Conservation (phyloP, 2,329 filamentous ascomycete genomes). For the Aspergillus alliaceus region DNA sequence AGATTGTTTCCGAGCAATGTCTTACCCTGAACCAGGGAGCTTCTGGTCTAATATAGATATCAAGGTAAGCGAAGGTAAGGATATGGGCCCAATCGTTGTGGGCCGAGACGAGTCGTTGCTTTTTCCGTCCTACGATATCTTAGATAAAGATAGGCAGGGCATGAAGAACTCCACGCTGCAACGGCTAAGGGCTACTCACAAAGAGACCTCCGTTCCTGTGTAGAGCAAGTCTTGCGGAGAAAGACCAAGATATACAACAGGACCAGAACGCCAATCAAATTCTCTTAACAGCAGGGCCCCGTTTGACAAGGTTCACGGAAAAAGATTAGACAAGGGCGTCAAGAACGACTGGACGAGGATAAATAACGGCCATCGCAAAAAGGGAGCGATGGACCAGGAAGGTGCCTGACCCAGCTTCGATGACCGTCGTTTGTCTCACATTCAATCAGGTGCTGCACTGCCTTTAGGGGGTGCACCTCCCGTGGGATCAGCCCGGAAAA, state of each 20-base stretch:
- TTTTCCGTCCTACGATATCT: constrained; percentile 11
- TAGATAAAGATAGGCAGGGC: constrained; percentile 7
- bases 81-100: constrained; percentile 11
- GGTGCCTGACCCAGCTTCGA: constrained; percentile 13
- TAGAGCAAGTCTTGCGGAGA: constrained; percentile 13
- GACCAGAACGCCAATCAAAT: constrained; percentile 10
- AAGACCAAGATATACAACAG: constrained; percentile 5
- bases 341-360: constrained; percentile 12
- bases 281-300: constrained; percentile 10
- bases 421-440: constrained; percentile 8
- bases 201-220: constrained; percentile 14
- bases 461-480: constrained; percentile 9
- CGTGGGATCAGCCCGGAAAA: constrained; percentile 15
- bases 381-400: constrained; percentile 12
- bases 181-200: constrained; percentile 12
- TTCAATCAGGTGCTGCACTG: constrained; percentile 2
- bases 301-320: constrained; percentile 12
- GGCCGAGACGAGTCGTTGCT: constrained; percentile 19
- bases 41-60: constrained; percentile 9
- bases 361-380: constrained; percentile 12
- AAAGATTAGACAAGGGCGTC: constrained; percentile 15
- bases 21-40: constrained; percentile 5
- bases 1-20: background rate
- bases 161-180: constrained; percentile 12
- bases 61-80: constrained; percentile 10